Evolutionary conservation across 78 protist genomes (phyloP).

Genomic region (Protostelium mycophagum): DNA sequence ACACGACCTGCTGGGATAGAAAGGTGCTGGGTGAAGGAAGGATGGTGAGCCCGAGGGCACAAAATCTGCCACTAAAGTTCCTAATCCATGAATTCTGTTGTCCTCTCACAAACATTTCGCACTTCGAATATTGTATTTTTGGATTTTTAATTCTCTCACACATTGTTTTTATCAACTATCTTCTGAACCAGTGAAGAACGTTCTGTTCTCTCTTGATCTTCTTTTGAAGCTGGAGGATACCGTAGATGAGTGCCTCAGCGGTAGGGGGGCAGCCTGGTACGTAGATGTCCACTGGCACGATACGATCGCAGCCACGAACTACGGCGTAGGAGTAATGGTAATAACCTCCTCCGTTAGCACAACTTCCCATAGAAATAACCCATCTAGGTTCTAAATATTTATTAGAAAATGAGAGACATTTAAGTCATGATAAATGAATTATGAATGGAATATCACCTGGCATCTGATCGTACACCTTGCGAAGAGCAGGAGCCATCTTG

Average conservation of each 20-base stretch:
- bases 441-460: constrained; percentile 18
- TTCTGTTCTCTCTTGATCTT: constrained; percentile 69
- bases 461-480: constrained; percentile 93
- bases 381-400: constrained; percentile 51
- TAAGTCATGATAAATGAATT: neutral
- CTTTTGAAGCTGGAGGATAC: constrained; percentile 85
- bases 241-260: constrained; percentile 94
- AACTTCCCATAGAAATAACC: constrained; percentile 94
- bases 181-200: constrained; percentile 60
- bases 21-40: no score
- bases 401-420: neutral
- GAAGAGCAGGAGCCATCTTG: constrained; percentile 97
- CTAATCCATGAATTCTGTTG: no score
- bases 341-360: constrained; percentile 98
- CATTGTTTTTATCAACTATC: no score
- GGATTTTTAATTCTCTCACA: no score
- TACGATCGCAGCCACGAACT: constrained; percentile 95
- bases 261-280: constrained; percentile 99
- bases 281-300: constrained; percentile 95
- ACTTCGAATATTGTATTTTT: no score
- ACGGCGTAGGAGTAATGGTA: constrained; percentile 95
- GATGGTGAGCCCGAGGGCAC: no score
- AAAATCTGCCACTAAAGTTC: no score
- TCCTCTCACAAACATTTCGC: no score
- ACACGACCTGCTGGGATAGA: no score